Evolutionary conservation across 768 basidiomycete genomes (phyloP).

Genomic region (Suillus spraguei): DNA sequence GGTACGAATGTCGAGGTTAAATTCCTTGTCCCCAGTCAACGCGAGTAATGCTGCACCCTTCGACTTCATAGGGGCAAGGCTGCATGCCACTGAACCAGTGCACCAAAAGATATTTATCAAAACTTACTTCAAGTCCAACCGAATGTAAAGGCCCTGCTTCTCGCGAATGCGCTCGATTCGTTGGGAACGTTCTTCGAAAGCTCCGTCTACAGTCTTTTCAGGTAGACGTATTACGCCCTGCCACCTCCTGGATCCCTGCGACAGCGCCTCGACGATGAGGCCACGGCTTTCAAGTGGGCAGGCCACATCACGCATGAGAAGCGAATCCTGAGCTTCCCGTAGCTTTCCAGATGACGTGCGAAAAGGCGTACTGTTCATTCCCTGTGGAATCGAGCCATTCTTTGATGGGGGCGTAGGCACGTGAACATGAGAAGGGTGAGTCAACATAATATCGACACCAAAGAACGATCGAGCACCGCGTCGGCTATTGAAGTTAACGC

Average conservation of each 20-base stretch:
- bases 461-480: constrained; percentile 40
- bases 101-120: background rate
- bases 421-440: constrained; percentile 47
- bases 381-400: background rate
- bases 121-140: constrained; percentile 36
- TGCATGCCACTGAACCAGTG: constrained; percentile 13
- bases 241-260: constrained; percentile 43
- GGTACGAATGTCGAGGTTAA: constrained; percentile 42
- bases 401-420: constrained; percentile 36
- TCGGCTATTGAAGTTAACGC: constrained; percentile 29
- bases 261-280: constrained; percentile 42
- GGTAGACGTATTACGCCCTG: constrained; percentile 56
- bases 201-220: constrained; percentile 21
- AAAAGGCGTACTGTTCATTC: background rate
- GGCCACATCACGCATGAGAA: constrained; percentile 42
- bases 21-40: constrained; percentile 58
- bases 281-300: constrained; percentile 46
- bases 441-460: constrained; percentile 45
- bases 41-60: constrained; percentile 54
- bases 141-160: constrained; percentile 40
- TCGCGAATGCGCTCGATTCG: constrained; percentile 28
- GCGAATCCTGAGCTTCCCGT: constrained; percentile 15
- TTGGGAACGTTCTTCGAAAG: constrained; percentile 31
- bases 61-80: constrained; percentile 50
- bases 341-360: constrained; percentile 1